Conservation (phyloP, 2,329 filamentous ascomycete species). For the Fusarium decemcellulare region DNA sequence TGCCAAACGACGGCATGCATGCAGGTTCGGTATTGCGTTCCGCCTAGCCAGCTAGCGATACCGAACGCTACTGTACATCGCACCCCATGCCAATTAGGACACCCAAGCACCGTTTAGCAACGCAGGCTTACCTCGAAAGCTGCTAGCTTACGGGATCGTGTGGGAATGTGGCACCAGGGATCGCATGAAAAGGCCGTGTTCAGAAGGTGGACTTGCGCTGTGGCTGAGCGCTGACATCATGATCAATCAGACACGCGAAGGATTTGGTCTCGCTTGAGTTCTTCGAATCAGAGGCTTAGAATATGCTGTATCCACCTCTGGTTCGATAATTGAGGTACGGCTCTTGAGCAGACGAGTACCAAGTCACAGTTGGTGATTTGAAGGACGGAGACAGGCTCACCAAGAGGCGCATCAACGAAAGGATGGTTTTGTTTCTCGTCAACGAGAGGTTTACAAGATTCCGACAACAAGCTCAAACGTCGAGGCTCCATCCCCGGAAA, state of each 20-base stretch:
- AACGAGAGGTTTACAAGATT: background rate
- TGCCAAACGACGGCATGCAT: slow-evolving; percentile 17
- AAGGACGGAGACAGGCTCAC: background rate
- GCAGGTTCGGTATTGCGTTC: slow-evolving; percentile 41
- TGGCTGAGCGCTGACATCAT: slow-evolving; percentile 45
- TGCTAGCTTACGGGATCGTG: slow-evolving; percentile 26
- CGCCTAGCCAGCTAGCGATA: slow-evolving; percentile 35
- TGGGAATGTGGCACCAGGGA: slow-evolving; percentile 30
- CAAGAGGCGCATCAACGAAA: background rate
- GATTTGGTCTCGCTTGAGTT: slow-evolving; percentile 30
- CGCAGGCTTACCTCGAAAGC: slow-evolving; percentile 1
- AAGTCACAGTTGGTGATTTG: background rate
- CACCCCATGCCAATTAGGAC: slow-evolving; percentile 31
- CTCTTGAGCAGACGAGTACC: background rate
- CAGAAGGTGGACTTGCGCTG: slow-evolving; percentile 29
- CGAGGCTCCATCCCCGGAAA: background rate
- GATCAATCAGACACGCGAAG: slow-evolving; percentile 25
- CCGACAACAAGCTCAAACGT: background rate
- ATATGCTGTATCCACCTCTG: slow-evolving; percentile 14
- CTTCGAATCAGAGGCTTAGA: slow-evolving; percentile 23
- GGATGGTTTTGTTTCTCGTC: background rate
- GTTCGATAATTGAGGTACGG: slow-evolving; percentile 7
- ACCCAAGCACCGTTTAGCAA: slow-evolving; percentile 30
- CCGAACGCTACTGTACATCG: slow-evolving; percentile 16
- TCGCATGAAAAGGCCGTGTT: slow-evolving; percentile 25